Evolutionary conservation across 2,329 filamentous ascomycete species (phyloP).

Genomic region (Chrysoporthe cubensis): DNA sequence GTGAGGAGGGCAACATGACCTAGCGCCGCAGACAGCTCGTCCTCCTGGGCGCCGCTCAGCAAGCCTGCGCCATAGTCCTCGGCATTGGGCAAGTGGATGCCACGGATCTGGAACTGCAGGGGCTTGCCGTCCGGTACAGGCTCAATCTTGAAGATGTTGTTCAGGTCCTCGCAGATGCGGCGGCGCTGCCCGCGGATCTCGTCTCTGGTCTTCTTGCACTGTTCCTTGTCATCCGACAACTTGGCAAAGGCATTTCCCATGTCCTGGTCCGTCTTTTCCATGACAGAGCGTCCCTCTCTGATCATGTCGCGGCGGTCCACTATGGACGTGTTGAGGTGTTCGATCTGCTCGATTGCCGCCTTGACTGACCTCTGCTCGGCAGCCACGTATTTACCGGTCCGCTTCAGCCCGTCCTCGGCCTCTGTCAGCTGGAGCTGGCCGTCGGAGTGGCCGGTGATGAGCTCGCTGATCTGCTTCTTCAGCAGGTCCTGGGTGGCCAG

Average conservation of each 20-base stretch:
- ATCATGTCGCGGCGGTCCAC: slow-evolving; percentile 70
- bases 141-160: slow-evolving; percentile 78
- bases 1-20: slow-evolving; percentile 79
- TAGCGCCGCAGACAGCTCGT: slow-evolving; percentile 77
- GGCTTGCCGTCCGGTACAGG: slow-evolving; percentile 60
- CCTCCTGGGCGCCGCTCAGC: slow-evolving; percentile 58
- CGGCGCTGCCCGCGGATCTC: slow-evolving; percentile 84
- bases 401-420: slow-evolving; percentile 52
- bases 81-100: slow-evolving; percentile 78
- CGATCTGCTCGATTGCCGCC: slow-evolving; percentile 62
- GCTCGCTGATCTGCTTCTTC: slow-evolving; percentile 74
- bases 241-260: slow-evolving; percentile 65
- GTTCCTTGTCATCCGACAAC: slow-evolving; percentile 57
- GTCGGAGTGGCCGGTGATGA: slow-evolving; percentile 48
- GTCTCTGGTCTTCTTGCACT: slow-evolving; percentile 61
- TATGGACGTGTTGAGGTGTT: slow-evolving; percentile 71
- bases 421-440: slow-evolving; percentile 46
- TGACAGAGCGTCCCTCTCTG: slow-evolving; percentile 60
- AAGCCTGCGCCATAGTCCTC: slow-evolving; percentile 61
- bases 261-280: slow-evolving; percentile 62
- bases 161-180: slow-evolving; percentile 83
- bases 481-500: slow-evolving; percentile 75
- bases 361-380: slow-evolving; percentile 70
- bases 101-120: slow-evolving; percentile 83
- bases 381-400: slow-evolving; percentile 59